Evolutionary conservation across 768 basidiomycete species (phyloP).

Genomic region (Tubosaeta sp.): DNA sequence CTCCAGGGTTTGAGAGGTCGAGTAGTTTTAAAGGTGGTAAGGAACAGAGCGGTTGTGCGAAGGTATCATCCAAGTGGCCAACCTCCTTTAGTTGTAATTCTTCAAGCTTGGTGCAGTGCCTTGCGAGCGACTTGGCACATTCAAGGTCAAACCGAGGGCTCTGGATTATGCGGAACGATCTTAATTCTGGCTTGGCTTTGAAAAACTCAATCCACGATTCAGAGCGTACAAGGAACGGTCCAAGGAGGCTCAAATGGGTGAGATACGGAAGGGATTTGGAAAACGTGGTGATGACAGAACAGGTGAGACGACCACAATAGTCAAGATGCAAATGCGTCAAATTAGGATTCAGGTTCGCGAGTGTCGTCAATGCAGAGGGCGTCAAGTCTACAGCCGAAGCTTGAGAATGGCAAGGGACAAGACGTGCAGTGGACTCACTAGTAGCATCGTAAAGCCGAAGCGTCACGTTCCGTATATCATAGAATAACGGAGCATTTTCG

Average conservation of each 20-base stretch:
- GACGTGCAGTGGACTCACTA: constrained; percentile 46
- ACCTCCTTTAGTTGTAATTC: constrained; percentile 78
- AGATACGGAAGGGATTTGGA: constrained; percentile 61
- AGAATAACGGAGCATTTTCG: constrained; percentile 82
- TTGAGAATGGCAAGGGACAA: constrained; percentile 1
- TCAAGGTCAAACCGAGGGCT: constrained; percentile 80
- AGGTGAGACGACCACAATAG: constrained; percentile 79
- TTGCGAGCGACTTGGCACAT: constrained; percentile 57
- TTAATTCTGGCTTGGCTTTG: constrained; percentile 53
- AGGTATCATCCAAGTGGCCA: constrained; percentile 63
- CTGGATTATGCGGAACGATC: constrained; percentile 76
- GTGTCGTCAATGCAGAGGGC: constrained; percentile 60
- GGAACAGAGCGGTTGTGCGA: constrained; percentile 47
- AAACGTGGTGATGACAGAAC: constrained; percentile 56
- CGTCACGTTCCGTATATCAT: constrained; percentile 60
- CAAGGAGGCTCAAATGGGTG: constrained; percentile 72
- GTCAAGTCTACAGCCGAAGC: constrained; percentile 51
- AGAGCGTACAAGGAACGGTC: constrained; percentile 78
- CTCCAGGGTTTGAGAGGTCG: constrained; percentile 63
- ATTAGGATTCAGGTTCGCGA: constrained; percentile 81
- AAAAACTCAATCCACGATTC: constrained; percentile 77
- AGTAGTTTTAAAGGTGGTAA: constrained; percentile 46
- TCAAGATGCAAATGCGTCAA: constrained; percentile 76
- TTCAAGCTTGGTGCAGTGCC: constrained; percentile 47
- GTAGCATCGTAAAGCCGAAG: constrained; percentile 87